Percentiles rank a stretch among this genome's conserved stretches.
Evolutionary conservation across 2,329 filamentous ascomycete species (phyloP).

Genomic region (Xylariales sp.): DNA sequence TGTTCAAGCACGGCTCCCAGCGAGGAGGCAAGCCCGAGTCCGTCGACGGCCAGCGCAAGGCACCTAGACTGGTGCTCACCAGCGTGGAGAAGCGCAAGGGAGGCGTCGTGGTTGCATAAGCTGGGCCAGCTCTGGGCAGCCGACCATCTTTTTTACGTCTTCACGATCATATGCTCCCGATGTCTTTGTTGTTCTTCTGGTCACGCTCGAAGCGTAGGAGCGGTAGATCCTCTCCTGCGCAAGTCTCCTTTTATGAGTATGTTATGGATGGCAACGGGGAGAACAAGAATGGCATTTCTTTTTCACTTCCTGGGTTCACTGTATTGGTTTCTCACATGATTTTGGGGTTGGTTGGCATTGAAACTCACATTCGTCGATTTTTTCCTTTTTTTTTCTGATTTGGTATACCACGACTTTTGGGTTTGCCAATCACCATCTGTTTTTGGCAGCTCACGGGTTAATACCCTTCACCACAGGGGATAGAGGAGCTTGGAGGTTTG

Average conservation of each 20-base stretch:
- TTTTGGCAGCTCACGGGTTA: too few species aligned
- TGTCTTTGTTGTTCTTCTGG: constrained; percentile 22
- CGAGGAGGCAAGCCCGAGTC: constrained; percentile 51
- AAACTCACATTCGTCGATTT: too few species aligned
- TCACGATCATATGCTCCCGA: constrained; percentile 25
- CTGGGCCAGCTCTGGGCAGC: constrained; percentile 3
- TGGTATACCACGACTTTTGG: constrained; percentile 5
- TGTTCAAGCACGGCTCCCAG: constrained; percentile 57
- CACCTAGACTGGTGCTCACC: constrained; percentile 81
- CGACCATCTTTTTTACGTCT: too few species aligned
- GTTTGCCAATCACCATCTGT: background rate
- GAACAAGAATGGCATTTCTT: constrained; percentile 1
- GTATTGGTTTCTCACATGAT: constrained; percentile 1
- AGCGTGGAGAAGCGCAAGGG: constrained; percentile 49
- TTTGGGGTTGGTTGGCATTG: constrained; percentile 5
- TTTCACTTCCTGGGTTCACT: constrained; percentile 1
- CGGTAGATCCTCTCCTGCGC: constrained; percentile 21
- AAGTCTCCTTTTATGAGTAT: background rate
- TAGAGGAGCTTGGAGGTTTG: constrained; percentile 2
- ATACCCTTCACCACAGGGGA: too few species aligned
- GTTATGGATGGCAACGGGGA: background rate
- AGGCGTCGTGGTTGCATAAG: constrained; percentile 5
- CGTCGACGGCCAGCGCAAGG: constrained; percentile 66
- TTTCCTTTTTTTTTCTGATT: background rate
- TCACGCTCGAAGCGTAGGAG: constrained; percentile 16